phyloP scores from a whole-genome alignment of 257 asterid species.

The Solanum paucissectum region DNA sequence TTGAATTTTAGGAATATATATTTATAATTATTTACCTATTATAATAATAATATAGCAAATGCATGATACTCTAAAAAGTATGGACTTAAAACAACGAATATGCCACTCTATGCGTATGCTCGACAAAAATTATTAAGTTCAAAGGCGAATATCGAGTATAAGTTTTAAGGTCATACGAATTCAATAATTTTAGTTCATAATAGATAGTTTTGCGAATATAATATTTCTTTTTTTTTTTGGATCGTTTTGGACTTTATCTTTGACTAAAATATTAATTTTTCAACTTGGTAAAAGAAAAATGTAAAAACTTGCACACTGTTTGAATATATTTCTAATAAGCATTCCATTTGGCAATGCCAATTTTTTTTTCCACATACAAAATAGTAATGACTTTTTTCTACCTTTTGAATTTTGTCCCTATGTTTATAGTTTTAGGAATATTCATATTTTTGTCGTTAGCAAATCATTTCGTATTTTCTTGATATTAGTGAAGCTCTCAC shows the following conservation, averaged over 20 bases:
- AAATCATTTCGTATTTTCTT: neutral
- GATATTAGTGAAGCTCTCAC: neutral
- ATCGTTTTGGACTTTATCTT: neutral
- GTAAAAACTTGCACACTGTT: neutral
- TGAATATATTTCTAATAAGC: neutral
- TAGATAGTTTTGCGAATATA: too few species aligned
- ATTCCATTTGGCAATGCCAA: neutral
- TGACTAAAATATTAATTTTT: neutral
- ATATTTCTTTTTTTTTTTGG: neutral
- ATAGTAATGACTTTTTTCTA: neutral
- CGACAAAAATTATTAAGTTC: neutral
- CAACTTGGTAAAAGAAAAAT: neutral
- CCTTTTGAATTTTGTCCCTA: neutral
- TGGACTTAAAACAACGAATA: neutral
- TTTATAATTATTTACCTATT: neutral
- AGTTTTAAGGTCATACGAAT: fast-evolving
- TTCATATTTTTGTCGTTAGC: neutral
- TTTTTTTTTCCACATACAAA: neutral
- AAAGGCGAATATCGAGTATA: neutral
- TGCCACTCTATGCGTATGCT: neutral
- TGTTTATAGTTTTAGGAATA: neutral
- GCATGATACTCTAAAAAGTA: neutral
- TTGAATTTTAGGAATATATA: neutral
- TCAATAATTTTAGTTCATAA: neutral
- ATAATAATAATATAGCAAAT: neutral